Base-by-base conservation (phyloP, 345 rosid species). In the Laguncularia racemosa region DNA sequence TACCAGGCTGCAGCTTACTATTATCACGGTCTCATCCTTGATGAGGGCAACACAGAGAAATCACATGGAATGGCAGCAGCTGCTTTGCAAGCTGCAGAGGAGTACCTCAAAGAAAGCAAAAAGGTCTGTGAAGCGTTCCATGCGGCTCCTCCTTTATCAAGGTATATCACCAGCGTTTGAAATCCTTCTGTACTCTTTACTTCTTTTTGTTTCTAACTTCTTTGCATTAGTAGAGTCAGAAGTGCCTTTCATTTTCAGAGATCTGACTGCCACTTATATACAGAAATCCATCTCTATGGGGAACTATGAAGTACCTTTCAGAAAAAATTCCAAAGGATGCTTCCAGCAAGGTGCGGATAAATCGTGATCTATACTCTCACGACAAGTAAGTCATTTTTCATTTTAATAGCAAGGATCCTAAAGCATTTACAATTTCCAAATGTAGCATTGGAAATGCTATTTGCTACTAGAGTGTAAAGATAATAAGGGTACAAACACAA, bases 1-100 rank as follows among this genome's bases (percentile, higher is more conserved):
- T 58, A 71, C 56, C 88, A 90, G 99, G 96, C 95, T 65, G 99
- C 91, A 52, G 99, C 99, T 53, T 95, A 95, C 77, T 95, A 89
- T 71, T 95, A 95, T 74, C 99, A 95, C 48, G 99, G 99, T 60
- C 66, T 95, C 78, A 87, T 95, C 62, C 95, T 95, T 66, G 97
- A 95, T 26, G 99, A 89, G 72, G 97, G 97, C 52, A 90, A 85
- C 77, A 90, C 99, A 0, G 97, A 95, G 79, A 90, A 88, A 71
- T 84, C 84, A 56, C 99, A 88, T 61, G 91, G 92, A 51, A 95
- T 90, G 97, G 96, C 97, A 55, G 86, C 76, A 56, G 95, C 99
- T 74, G 97, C 99, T 46, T 68, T 95, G 63, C 97, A 88, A 73
- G 97, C 97, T 46, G 92, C 97, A 52, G 96, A 95, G 55, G 99